Evolutionary conservation across 345 rosid genomes (phyloP).

Genomic region (Luvunga scandens): DNA sequence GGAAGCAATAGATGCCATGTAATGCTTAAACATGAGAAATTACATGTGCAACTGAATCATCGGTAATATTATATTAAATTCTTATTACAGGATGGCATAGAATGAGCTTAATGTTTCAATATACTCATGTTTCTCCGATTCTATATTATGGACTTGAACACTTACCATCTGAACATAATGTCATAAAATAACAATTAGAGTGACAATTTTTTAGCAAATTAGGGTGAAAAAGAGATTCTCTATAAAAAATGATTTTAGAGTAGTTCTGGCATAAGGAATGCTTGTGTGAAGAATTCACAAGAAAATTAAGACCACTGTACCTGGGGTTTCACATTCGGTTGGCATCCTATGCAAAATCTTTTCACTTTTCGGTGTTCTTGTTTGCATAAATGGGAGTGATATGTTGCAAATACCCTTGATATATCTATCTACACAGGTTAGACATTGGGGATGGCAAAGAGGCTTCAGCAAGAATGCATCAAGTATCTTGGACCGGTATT

Average conservation of each 20-base stretch:
- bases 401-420: background rate
- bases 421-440: slow-evolving; percentile 25
- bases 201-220: background rate
- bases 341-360: background rate
- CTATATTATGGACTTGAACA: too few relatives aligned
- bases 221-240: background rate
- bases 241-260: too few relatives aligned
- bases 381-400: background rate
- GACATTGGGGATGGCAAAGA: slow-evolving; percentile 42
- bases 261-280: background rate
- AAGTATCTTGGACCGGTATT: slow-evolving; percentile 43
- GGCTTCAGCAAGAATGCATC: slow-evolving; percentile 33
- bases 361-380: background rate
- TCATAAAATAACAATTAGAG: background rate
- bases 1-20: background rate
- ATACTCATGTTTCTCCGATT: background rate
- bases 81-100: background rate
- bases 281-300: background rate
- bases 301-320: background rate
- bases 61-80: background rate
- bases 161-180: background rate
- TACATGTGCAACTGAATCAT: background rate
- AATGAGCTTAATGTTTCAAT: background rate
- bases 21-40: background rate
- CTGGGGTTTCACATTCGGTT: background rate